Evolutionary conservation across 345 rosid species (phyloP), one percentile per base, ranked within the genome.

Genomic region (Linum lewisii): DNA sequence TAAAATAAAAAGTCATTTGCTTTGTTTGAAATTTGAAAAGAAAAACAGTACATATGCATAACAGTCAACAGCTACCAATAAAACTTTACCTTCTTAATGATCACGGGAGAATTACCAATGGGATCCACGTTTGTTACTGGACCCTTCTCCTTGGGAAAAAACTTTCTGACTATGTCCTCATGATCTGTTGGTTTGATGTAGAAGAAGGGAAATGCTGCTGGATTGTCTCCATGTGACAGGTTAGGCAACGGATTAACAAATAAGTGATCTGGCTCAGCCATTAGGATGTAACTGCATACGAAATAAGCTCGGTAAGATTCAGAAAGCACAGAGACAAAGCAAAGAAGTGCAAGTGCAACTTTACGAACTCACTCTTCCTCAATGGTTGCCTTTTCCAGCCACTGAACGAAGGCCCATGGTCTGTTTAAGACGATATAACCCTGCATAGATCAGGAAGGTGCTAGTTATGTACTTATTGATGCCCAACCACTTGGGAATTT

Each of bases 391-490:
- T 82, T 93, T 68, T 84, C 90, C 73, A 93, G 83, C 97, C 97
- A 89, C 55, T 89, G 99, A 61, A 85, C 96, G 60, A 93, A 93
- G 2, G 99, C 99, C 95, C 99, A 93, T 21, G 99, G 99, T 72
- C 99, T 84, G 69, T 93, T 89, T 63, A 93, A 78, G 67, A 93
- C 99, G 63, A 89, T 79, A 69, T 93, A 93, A 38, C 99, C 97
- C 99, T 93, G 86, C n/a, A 64, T 5, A 59, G 51, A 66, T 38
- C 60, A 66, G 26, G 50, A 59, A 62, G 51, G 21, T 9, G 58
- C 32, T 21, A 24, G 34, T 21, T 63, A 52, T 51, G 58, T 23
- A 59, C 44, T 47, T 42, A 42, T 42, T 11, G 47, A 42, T 4
- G 34, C 1, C 0, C 34, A 29, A 29, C 34, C 34, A 29, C 4